These are phyloP conservation scores for Cenchrus americanus DNA, from an alignment of 176 grass and related monocot species.

Conservation along the genomic window DNA sequence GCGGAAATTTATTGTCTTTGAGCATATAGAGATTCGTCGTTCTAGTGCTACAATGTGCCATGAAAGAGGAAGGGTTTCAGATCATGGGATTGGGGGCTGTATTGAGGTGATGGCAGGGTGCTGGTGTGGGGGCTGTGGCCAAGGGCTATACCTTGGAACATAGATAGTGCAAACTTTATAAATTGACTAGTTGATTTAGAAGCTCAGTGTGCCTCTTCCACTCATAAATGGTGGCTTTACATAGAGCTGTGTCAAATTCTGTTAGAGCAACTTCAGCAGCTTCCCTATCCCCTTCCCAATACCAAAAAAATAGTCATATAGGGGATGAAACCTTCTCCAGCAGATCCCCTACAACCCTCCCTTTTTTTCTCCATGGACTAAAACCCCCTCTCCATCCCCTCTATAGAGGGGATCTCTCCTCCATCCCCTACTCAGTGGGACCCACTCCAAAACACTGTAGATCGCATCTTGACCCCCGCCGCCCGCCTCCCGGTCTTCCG, in stretches of 20 bases:
- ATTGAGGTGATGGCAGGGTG: background rate
- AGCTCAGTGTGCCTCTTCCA: background rate
- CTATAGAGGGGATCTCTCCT: no score
- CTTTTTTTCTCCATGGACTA: no score
- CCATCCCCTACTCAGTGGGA: no score
- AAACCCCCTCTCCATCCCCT: no score
- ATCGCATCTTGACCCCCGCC: no score
- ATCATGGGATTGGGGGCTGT: background rate
- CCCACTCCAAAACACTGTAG: no score
- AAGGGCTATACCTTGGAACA: background rate
- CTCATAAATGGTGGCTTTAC: background rate
- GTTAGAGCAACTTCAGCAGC: no score
- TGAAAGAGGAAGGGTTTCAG: background rate
- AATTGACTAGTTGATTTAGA: background rate
- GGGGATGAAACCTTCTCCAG: no score
- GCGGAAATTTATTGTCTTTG: background rate
- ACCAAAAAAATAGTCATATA: no score
- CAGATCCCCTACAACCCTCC: no score
- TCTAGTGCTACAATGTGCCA: background rate
- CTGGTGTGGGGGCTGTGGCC: background rate
- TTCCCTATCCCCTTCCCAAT: no score
- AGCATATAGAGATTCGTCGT: background rate
- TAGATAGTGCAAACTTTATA: background rate
- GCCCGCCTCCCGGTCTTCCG: no score
- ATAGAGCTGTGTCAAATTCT: background rate